Percentiles rank a stretch among this genome's conserved stretches.
phyloP scores from a whole-genome alignment of 1,284 basidiomycete species.

The Xerocomus minutiporus region DNA sequence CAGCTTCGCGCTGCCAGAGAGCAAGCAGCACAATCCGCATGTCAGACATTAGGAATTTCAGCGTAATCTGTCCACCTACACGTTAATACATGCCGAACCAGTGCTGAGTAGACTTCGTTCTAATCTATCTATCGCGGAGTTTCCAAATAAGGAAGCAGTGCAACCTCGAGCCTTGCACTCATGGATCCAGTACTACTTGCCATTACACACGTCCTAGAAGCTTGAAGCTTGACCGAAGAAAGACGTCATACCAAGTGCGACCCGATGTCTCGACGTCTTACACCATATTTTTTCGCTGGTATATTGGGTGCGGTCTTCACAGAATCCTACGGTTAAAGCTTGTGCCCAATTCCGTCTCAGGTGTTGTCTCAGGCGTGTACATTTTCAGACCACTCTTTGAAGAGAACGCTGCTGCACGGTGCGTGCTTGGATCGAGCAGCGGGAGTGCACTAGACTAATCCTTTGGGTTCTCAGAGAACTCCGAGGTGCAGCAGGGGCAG shows the following conservation, averaged over 20 bases:
- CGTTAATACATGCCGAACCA: conserved; percentile 4
- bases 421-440: neutral
- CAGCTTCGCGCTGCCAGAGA: conserved; percentile 46
- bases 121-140: conserved; percentile 31
- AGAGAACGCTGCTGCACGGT: conserved; percentile 12
- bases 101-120: neutral
- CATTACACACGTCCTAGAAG: neutral
- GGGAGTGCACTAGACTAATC: neutral
- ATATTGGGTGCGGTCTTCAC: conserved; percentile 23
- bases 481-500: neutral
- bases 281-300: conserved; percentile 28
- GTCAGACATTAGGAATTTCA: conserved; percentile 30
- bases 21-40: conserved; percentile 47
- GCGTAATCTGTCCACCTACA: conserved; percentile 5
- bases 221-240: conserved; percentile 13
- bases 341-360: conserved; percentile 30
- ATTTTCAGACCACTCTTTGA: conserved; percentile 48
- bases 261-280: conserved; percentile 27
- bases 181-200: neutral
- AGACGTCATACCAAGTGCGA: conserved; percentile 21
- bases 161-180: too few relatives aligned
- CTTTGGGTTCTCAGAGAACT: conserved; percentile 12
- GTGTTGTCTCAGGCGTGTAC: conserved; percentile 58
- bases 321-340: conserved; percentile 6
- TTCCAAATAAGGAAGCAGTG: conserved; percentile 20